A percentile compares a stretch with the other conserved stretches of the same genome.
Evolutionary conservation across 2,329 filamentous ascomycete genomes (phyloP).

Genomic region (Colletotrichum phormii): DNA sequence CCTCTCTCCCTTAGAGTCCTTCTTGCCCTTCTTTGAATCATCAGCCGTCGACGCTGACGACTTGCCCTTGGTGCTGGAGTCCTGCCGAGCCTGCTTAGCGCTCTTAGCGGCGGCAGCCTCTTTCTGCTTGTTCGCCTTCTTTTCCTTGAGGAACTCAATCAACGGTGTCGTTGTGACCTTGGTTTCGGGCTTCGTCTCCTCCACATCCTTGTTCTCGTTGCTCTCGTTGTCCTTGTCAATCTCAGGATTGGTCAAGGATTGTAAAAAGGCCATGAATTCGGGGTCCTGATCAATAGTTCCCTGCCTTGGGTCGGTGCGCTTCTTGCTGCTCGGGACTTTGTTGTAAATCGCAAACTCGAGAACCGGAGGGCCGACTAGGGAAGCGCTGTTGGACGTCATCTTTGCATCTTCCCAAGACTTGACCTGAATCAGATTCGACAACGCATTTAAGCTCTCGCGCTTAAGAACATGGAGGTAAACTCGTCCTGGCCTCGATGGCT

Average conservation of each 20-base stretch:
- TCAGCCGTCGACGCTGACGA: constrained; percentile 48
- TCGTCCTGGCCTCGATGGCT: constrained; percentile 83
- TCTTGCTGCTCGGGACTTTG: constrained; percentile 80
- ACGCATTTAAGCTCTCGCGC: constrained; percentile 71
- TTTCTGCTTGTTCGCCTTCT: constrained; percentile 81
- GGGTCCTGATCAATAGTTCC: constrained; percentile 97
- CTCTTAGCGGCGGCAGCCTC: constrained; percentile 66
- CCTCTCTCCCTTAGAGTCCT: constrained; percentile 65
- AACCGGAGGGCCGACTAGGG: constrained; percentile 80
- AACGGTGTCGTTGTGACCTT: constrained; percentile 87
- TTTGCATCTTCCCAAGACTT: constrained; percentile 84
- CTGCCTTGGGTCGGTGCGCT: constrained; percentile 83
- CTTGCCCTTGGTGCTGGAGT: constrained; percentile 64
- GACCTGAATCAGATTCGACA: constrained; percentile 78
- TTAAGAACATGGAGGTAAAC: constrained; percentile 87
- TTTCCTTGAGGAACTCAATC: constrained; percentile 90
- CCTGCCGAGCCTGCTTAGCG: constrained; percentile 67
- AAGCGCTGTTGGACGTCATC: constrained; percentile 77
- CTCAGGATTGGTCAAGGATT: constrained; percentile 81
- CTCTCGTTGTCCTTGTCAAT: constrained; percentile 61
- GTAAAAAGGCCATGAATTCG: constrained; percentile 94
- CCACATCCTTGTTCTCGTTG: constrained; percentile 55
- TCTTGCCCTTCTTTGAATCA: constrained; percentile 69
- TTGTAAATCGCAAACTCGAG: constrained; percentile 88
- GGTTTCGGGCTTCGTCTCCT: constrained; percentile 62